A percentile compares a stretch with the other conserved stretches of the same genome.
These are phyloP conservation scores for Stachybotrys elegans DNA, from an alignment of 2,329 filamentous ascomycete species.

Conservation along the genomic window DNA sequence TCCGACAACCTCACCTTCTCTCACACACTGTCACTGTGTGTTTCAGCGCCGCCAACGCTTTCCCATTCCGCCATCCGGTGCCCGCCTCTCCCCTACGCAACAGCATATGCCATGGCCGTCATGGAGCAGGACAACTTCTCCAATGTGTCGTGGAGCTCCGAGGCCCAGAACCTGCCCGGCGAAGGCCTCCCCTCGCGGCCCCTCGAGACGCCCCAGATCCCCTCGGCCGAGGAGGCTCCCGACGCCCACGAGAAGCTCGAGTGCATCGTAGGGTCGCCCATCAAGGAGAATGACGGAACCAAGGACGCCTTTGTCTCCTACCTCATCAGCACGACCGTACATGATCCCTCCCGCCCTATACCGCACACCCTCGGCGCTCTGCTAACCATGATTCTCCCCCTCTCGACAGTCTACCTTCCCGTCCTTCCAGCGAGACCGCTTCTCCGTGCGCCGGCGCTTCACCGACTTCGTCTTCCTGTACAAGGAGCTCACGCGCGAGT, in stretches of 20 bases:
- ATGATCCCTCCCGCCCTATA: constrained; percentile 10
- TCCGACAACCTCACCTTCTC: too few species aligned
- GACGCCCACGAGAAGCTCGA: constrained; percentile 62
- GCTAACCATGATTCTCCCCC: not conserved
- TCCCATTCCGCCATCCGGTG: not conserved
- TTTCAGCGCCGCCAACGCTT: not conserved
- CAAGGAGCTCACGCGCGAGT: constrained; percentile 83
- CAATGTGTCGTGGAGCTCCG: constrained; percentile 69
- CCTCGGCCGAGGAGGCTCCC: constrained; percentile 52
- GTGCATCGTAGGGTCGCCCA: constrained; percentile 74
- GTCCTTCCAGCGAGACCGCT: constrained; percentile 78
- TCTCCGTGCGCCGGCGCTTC: constrained; percentile 81
- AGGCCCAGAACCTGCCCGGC: not conserved
- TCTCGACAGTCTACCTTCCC: constrained; percentile 79
- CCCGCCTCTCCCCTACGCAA: not conserved
- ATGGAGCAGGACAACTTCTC: constrained; percentile 69
- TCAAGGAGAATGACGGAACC: constrained; percentile 94
- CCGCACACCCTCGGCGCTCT: constrained; percentile 1
- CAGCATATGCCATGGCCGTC: constrained; percentile 31
- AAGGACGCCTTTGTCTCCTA: constrained; percentile 98
- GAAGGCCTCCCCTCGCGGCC: constrained; percentile 5
- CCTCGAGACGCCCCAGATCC: constrained; percentile 46
- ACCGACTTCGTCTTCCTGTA: constrained; percentile 97
- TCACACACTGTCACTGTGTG: too few species aligned
- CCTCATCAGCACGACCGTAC: constrained; percentile 81